Percentiles rank a stretch among this genome's conserved stretches.
phyloP scores from a whole-genome alignment of 768 basidiomycete species.

The Lepiota venenata region DNA sequence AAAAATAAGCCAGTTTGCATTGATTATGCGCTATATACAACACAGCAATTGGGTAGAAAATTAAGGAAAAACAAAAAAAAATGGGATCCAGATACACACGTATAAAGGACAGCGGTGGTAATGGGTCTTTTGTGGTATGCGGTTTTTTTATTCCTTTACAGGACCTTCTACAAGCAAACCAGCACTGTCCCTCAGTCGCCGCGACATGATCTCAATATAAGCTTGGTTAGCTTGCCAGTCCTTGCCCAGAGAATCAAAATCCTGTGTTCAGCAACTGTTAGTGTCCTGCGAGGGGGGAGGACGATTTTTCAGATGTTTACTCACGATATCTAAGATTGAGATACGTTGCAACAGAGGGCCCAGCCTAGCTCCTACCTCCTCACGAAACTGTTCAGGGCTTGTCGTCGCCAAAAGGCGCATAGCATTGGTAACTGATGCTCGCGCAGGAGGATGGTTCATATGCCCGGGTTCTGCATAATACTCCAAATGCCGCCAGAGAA shows the following conservation, averaged over 20 bases:
- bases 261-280: constrained; percentile 24
- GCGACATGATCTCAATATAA: constrained; percentile 75
- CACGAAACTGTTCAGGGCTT: constrained; percentile 55
- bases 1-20: neutral
- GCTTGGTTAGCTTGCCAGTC: constrained; percentile 63
- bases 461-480: constrained; percentile 49
- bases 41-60: neutral
- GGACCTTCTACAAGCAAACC: constrained; percentile 33
- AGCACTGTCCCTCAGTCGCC: constrained; percentile 62
- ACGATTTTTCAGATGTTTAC: constrained; percentile 3
- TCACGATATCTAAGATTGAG: constrained; percentile 39
- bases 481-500: constrained; percentile 78
- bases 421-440: constrained; percentile 39
- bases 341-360: constrained; percentile 53
- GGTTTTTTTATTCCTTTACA: neutral
- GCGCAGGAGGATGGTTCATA: constrained; percentile 30
- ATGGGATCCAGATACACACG: neutral
- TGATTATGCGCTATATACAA: constrained; percentile 4
- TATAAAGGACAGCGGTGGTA: no score
- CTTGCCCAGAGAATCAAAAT: constrained; percentile 38
- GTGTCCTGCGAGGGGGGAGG: neutral
- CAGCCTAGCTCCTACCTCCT: constrained; percentile 54
- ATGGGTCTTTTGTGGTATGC: no score
- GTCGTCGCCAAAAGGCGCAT: constrained; percentile 56
- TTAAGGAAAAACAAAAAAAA: neutral